Evolutionary conservation across 345 rosid genomes (phyloP).

Genomic region (Mercurialis annua): DNA sequence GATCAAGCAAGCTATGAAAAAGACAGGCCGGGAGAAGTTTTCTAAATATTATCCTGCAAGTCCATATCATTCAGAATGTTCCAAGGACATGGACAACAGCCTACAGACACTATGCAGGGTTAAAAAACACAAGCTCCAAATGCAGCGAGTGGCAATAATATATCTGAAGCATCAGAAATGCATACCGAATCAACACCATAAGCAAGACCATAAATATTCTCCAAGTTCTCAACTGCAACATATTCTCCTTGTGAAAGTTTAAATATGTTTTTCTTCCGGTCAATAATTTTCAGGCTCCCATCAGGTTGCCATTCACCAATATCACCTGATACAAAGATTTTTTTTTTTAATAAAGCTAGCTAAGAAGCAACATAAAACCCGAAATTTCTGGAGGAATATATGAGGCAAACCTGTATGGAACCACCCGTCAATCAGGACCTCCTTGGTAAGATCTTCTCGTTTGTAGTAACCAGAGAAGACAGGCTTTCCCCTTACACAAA

Average conservation of each 20-base stretch:
- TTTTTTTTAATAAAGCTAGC: neutral
- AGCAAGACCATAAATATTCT: conserved; percentile 65
- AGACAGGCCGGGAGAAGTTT: neutral
- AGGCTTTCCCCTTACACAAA: conserved; percentile 72
- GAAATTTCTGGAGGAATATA: conserved; percentile 2
- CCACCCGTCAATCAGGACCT: conserved; percentile 89
- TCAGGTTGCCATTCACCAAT: conserved; percentile 97
- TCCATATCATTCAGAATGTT: neutral
- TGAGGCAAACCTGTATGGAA: conserved; percentile 73
- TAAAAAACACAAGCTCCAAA: neutral
- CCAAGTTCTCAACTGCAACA: conserved; percentile 94
- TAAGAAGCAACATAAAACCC: neutral
- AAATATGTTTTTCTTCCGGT: conserved; percentile 90
- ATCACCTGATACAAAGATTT: conserved; percentile 55
- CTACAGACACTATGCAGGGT: neutral
- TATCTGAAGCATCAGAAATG: neutral
- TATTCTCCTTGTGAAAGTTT: conserved; percentile 99
- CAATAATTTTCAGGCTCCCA: conserved; percentile 92
- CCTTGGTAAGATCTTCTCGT: conserved; percentile 83
- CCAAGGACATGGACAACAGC: neutral
- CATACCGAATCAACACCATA: conserved; percentile 72
- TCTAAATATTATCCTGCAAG: neutral
- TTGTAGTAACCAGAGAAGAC: conserved; percentile 87
- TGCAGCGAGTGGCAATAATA: neutral
- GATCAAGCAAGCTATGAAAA: neutral